Conservation (phyloP, 257 asterid genomes). For the Rhazya stricta region DNA sequence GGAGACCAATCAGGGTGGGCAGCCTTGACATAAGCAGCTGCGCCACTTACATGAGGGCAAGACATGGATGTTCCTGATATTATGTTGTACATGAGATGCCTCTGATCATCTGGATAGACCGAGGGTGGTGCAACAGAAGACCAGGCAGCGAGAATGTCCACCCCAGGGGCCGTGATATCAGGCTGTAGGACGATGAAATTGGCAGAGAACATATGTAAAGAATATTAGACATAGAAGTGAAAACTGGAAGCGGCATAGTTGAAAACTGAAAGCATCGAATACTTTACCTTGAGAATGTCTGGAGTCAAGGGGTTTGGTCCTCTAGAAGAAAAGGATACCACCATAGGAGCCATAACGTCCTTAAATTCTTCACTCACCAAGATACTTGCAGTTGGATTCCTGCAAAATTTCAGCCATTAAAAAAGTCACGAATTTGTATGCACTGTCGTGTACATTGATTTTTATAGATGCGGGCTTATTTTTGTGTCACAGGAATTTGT, state of each 20-base stretch:
- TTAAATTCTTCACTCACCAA: slow-evolving; percentile 31
- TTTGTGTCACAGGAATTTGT: no score
- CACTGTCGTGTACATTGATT: no score
- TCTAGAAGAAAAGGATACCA: slow-evolving; percentile 40
- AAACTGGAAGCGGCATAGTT: neutral
- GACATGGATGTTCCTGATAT: slow-evolving; percentile 49
- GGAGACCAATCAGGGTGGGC: slow-evolving; percentile 45
- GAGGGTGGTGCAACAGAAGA: slow-evolving; percentile 7
- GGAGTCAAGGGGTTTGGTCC: slow-evolving; percentile 28
- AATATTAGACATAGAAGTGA: neutral
- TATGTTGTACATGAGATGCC: slow-evolving; percentile 23
- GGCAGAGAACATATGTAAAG: neutral
- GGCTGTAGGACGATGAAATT: slow-evolving; percentile 2
- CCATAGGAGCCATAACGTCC: slow-evolving; percentile 36
- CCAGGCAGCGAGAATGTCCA: slow-evolving; percentile 21
- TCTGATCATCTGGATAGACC: slow-evolving; percentile 7
- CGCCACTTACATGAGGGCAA: slow-evolving; percentile 37
- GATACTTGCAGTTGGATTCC: slow-evolving; percentile 13
- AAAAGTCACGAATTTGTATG: neutral
- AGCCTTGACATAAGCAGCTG: slow-evolving; percentile 46
- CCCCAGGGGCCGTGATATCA: slow-evolving; percentile 20
- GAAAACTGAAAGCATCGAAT: neutral
- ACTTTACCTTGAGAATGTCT: slow-evolving; percentile 17
- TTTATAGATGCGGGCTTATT: no score
- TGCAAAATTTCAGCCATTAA: neutral